Evolutionary conservation across 2,329 filamentous ascomycete genomes (phyloP), one percentile per base, ranked within the genome.

Genomic region (Periglandula ipomoeae): DNA sequence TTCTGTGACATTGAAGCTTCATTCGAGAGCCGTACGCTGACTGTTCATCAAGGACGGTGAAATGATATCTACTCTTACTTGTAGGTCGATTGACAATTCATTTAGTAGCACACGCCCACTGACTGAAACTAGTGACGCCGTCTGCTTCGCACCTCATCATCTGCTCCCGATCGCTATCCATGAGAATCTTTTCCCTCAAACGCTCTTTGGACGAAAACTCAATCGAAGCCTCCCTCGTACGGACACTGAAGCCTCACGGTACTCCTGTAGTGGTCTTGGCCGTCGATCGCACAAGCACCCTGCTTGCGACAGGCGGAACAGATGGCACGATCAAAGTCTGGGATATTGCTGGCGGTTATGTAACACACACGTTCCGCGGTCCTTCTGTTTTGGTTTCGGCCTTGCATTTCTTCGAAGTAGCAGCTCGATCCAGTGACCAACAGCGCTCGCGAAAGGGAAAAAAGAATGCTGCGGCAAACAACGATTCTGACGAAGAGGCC

Each of bases 241-340:
- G 89, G 58, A 90, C 88, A 3, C 68, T 96, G 27, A 96, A 95
- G 65, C 89, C 93, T 7, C 93, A 97, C 63, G 78, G 82, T 0
- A 90, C 91, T 2, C 93, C 94, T 0, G 89, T 97, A 1, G 84
- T 95, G 1, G 88, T 91, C 8, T 74, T 91, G 13, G 83, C 88
- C 1, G 82, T 93, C 52, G 93, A 98, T 64, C 77, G 81, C 47
- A 95, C 90, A 1, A 86, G 90, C 60, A 95, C 91, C 2, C 73
- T 98, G 11, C 75, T 98, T 39, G 93, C 90, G 15, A 97, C 91
- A 15, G 93, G 94, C 53, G 88, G 87, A 44, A 90, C 93, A 3
- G 93, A 98, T 62, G 93, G 93, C 22, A 81, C 86, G 1, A 87
- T 97, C 59, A 98, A 98, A 66, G 84, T 98, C 46, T 98, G 91